Evolutionary conservation across 331 rosid species (phyloP), one percentile per base, ranked within the genome.

Genomic region (Malus hybrid): DNA sequence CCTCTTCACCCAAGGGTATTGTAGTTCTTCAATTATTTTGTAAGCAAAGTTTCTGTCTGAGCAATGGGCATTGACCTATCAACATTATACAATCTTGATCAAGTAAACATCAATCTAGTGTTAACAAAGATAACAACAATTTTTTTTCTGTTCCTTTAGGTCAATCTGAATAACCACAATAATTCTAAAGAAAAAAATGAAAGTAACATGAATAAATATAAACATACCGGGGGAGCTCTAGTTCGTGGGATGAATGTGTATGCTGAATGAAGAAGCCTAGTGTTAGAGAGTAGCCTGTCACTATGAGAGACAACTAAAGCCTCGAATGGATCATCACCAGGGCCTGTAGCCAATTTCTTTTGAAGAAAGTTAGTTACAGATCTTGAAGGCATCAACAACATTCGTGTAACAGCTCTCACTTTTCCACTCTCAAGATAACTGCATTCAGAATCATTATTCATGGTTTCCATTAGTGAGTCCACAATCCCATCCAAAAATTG

Each of bases 211-310:
- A 79, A 77, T 64, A 69, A 48, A 65, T 59, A 8, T 68, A 69
- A 48, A 87, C 90, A 79, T 92, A 94, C 99, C 6, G 97, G 97
- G 36, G 99, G 97, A 70, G 99, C 97, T 86, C 99, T 87, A 80
- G 84, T 76, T 74, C 80, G 87, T 29, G 99, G 97, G 81, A 94
- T 94, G 86, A 86, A 89, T 74, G 97, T 76, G 83, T 92, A 94
- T 69, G 97, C 77, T 31, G 99, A 86, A 84, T 90, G 97, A 75
- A 94, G 92, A 80, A 90, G 97, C 86, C 92, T 90, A 54, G 81
- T 83, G 78, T 86, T 90, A 42, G 90, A 89, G 57, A 86, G 63
- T 82, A 94, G 33, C 86, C 97, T 89, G 76, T 90, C 97, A 67
- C 70, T 83, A 70, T 83, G 86, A 48, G 97, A 84, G 76, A 86